These are phyloP conservation scores for Eutrema yunnanense DNA, from an alignment of 345 rosid species.

Conservation along the genomic window DNA sequence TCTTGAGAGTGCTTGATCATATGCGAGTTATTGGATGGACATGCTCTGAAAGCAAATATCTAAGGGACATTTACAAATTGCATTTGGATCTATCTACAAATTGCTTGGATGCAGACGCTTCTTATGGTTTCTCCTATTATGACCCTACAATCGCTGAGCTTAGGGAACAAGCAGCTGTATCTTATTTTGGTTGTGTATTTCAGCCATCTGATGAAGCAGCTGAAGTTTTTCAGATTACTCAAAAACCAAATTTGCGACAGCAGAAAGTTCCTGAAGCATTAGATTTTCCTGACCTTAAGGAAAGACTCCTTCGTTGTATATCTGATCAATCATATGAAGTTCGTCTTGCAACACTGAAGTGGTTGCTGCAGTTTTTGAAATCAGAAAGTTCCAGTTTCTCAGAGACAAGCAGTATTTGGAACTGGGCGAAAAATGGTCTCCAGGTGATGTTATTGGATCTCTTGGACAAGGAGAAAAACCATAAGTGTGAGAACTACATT, in stretches of 20 bases:
- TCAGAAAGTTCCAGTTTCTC: conserved; percentile 37
- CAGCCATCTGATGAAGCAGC: conserved; percentile 51
- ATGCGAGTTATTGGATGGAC: conserved; percentile 66
- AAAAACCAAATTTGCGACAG: conserved; percentile 20
- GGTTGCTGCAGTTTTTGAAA: conserved; percentile 68
- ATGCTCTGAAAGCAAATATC: conserved; percentile 34
- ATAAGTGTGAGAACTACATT: conserved; percentile 64
- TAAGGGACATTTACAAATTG: conserved; percentile 39
- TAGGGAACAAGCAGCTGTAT: conserved; percentile 67
- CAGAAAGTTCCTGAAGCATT: conserved; percentile 29
- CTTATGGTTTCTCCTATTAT: conserved; percentile 52
- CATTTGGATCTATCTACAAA: conserved; percentile 59
- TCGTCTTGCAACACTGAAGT: conserved; percentile 78
- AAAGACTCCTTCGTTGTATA: conserved; percentile 51
- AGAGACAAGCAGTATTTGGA: conserved; percentile 41
- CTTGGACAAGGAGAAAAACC: conserved; percentile 56
- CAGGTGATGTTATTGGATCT: conserved; percentile 55
- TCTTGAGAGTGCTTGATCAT: conserved; percentile 68
- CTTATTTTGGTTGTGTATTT: conserved; percentile 75
- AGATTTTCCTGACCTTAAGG: conserved; percentile 41
- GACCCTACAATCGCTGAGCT: conserved; percentile 83
- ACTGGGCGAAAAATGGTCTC: conserved; percentile 59
- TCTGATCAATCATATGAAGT: conserved; percentile 86
- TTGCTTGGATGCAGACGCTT: conserved; percentile 58
- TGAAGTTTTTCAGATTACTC: conserved; percentile 37